These are phyloP conservation scores for Trichodelitschia bisporula DNA, from an alignment of 495 filamentous ascomycete species.

Conservation along the genomic window DNA sequence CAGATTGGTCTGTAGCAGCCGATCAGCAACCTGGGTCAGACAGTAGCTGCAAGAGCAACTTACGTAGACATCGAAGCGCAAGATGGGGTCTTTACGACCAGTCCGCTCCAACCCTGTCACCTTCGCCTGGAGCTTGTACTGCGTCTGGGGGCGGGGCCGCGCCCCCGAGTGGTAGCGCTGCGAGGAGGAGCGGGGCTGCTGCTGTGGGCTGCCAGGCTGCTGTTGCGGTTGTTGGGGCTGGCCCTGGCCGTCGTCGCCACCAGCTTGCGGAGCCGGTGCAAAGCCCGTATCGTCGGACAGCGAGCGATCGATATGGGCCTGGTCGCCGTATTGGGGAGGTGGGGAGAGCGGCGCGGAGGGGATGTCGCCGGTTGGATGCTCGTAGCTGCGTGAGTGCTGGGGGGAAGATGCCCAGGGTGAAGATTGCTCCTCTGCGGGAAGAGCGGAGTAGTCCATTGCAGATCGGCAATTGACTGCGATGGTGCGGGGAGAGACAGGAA, in stretches of 20 bases:
- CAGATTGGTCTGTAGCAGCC: conserved; percentile 63
- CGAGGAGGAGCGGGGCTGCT: conserved; percentile 9
- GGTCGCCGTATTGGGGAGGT: conserved; percentile 20
- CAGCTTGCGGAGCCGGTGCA: too few species aligned
- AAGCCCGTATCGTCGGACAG: too few species aligned
- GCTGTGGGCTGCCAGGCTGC: conserved; percentile 22
- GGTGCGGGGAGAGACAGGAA: too few species aligned
- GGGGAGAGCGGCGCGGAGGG: conserved; percentile 26
- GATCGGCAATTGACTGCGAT: too few species aligned
- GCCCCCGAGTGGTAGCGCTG: too few species aligned
- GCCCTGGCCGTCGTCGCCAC: too few species aligned
- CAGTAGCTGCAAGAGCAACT: conserved; percentile 10
- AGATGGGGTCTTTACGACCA: conserved; percentile 81
- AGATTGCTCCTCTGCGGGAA: conserved; percentile 50
- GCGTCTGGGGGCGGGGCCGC: conserved; percentile 18
- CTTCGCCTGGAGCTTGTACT: conserved; percentile 77
- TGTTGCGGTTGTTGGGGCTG: conserved; percentile 20
- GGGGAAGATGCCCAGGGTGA: conserved; percentile 69
- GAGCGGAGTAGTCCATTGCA: conserved; percentile 67
- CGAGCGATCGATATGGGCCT: conserved; percentile 2
- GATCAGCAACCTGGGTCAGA: neutral
- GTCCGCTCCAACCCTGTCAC: conserved; percentile 81
- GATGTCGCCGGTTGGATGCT: conserved; percentile 22
- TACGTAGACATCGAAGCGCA: conserved; percentile 95
- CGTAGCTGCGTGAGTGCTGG: conserved; percentile 31